These are phyloP conservation scores for Trypanosoma scelopori DNA, from an alignment of 208 protist species.

Conservation along the genomic window DNA sequence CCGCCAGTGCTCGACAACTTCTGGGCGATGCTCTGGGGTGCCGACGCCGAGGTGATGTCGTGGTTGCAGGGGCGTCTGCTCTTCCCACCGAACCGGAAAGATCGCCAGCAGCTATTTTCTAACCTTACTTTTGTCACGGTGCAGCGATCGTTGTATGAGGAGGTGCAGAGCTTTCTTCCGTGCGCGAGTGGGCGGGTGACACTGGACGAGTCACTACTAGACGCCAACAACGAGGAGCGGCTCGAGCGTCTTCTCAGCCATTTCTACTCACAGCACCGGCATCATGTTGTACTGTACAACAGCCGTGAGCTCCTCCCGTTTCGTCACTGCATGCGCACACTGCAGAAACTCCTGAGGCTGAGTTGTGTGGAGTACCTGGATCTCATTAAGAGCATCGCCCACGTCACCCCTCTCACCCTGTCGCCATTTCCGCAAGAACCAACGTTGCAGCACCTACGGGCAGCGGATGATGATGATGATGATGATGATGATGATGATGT, in stretches of 20 bases:
- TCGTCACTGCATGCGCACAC: slow-evolving; percentile 27
- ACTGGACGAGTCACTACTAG: slow-evolving; percentile 40
- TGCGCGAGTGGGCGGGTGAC: slow-evolving; percentile 44
- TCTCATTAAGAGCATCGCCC: slow-evolving; percentile 44
- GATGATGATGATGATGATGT: too few species aligned
- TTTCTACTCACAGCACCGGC: slow-evolving; percentile 42
- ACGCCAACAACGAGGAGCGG: slow-evolving; percentile 11
- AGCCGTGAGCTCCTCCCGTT: slow-evolving; percentile 48
- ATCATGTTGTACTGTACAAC: slow-evolving; percentile 62
- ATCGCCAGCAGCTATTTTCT: slow-evolving; percentile 46
- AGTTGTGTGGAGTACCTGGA: slow-evolving; percentile 53
- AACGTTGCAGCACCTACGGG: background rate
- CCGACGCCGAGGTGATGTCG: background rate
- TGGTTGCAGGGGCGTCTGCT: slow-evolving; percentile 4
- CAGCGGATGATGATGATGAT: too few species aligned
- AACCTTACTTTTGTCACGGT: slow-evolving; percentile 60
- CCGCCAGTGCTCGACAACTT: slow-evolving; percentile 10
- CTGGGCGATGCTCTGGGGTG: slow-evolving; percentile 9
- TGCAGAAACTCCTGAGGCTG: slow-evolving; percentile 41
- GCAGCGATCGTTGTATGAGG: slow-evolving; percentile 57
- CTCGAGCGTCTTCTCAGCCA: slow-evolving; percentile 20
- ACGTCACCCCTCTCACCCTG: slow-evolving; percentile 22
- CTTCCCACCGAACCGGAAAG: slow-evolving; percentile 33
- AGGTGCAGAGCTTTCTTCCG: slow-evolving; percentile 50
- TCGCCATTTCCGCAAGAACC: slow-evolving; percentile 5